Evolutionary conservation across 2,329 filamentous ascomycete species (phyloP), one percentile per base, ranked within the genome.

Genomic region (Emergomyces africanus): DNA sequence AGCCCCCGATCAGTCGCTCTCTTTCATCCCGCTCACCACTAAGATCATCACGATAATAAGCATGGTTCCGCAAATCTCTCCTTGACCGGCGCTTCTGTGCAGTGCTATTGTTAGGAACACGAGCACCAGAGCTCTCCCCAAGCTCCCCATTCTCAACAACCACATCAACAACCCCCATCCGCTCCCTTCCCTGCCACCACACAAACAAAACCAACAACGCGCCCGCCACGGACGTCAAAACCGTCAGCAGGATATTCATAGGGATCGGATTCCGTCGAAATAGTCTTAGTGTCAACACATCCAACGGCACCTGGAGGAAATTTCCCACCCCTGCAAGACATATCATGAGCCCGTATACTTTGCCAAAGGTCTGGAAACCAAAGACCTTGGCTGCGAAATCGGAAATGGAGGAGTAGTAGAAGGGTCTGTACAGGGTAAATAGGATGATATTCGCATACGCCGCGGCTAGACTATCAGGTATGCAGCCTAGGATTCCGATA

Each of bases 341-440:
- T 66, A 95, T 95, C 66, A 95, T 89, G 12, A 90, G 80, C 4
- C 91, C 91, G 73, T 96, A 96, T 35, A 96, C 89, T 53, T 88
- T 94, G 46, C 90, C 90, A 66, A 96, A 96, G 0, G 90, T 96
- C 59, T 85, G 81, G 74, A 96, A 95, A 15, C 90, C 90, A 69
- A 96, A 96, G 37, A 96, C 89, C 73, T 95, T 96, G 64, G 89
- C 90, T 15, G 84, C 83, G 71, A 95, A 95, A 75, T 96, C 90
- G 30, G 87, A 92, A 60, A 96, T 88, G 8, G 89, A 84, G 0
- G 90, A 95, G 75, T 96, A 96, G 74, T 95, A 96, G 35, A 96
- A 84, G 0, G 91, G 90, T 0, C 90, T 83, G 68, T 94, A 91
- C 25, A 95, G 72, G 12, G 94, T 88, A 67, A 96, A 95, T n/a